These are phyloP conservation scores for Curvularia eragrostidis DNA, from an alignment of 2,329 filamentous ascomycete genomes.

Conservation along the genomic window DNA sequence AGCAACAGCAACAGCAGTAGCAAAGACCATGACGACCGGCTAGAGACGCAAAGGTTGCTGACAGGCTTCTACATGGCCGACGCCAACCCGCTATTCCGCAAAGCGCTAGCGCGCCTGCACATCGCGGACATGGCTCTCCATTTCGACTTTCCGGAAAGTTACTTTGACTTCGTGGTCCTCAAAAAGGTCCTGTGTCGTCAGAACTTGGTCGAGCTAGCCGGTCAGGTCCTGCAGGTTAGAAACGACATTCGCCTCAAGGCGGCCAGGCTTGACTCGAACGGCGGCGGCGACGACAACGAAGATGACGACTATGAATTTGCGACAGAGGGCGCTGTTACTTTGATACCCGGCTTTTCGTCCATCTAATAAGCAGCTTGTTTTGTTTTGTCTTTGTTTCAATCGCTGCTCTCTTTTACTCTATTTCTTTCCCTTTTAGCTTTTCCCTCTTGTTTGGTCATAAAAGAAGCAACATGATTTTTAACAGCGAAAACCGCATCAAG, in stretches of 20 bases:
- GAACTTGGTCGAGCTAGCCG: conserved; percentile 35
- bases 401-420: neutral
- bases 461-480: neutral
- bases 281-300: neutral
- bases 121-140: conserved; percentile 22
- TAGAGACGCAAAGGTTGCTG: conserved; percentile 30
- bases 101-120: conserved; percentile 24
- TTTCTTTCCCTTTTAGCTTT: neutral
- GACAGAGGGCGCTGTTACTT: conserved; percentile 6
- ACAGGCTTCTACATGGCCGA: conserved; percentile 36
- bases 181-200: conserved; percentile 23
- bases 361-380: neutral
- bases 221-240: conserved; percentile 40
- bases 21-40: conserved; percentile 14
- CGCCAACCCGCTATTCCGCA: conserved; percentile 23
- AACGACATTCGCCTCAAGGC: conserved; percentile 35
- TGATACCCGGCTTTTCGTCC: conserved; percentile 9
- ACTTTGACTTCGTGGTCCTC: conserved; percentile 28
- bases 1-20: neutral
- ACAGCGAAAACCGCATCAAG: neutral
- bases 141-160: conserved; percentile 43
- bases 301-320: conserved; percentile 5
- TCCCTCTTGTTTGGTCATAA: neutral
- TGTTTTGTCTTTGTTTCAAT: neutral
- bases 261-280: neutral